Conservation (phyloP, 768 basidiomycete species). For the Lactarius hengduanensis region DNA sequence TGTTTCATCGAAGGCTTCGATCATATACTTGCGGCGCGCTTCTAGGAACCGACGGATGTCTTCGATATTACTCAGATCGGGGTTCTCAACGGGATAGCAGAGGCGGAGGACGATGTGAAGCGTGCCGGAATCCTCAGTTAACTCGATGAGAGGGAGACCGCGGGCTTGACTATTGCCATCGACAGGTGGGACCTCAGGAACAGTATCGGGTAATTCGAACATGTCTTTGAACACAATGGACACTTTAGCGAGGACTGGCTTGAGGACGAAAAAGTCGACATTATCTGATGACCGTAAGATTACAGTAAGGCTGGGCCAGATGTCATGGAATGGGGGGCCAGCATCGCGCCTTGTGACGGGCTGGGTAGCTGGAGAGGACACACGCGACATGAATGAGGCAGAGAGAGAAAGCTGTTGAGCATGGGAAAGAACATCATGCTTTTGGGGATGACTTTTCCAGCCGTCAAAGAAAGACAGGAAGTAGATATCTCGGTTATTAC, state of each 20-base stretch:
- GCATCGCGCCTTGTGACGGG: conserved; percentile 10
- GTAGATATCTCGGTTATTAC: neutral
- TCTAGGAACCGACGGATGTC: conserved; percentile 24
- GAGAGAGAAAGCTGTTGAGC: neutral
- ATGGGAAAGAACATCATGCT: neutral
- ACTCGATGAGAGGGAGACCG: conserved; percentile 15
- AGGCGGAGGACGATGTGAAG: conserved; percentile 22
- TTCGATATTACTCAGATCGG: conserved; percentile 18
- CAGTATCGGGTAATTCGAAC: conserved; percentile 20
- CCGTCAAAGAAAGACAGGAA: neutral
- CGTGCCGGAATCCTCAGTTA: conserved; percentile 19
- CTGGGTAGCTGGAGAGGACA: conserved; percentile 6
- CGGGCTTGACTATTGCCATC: conserved; percentile 2
- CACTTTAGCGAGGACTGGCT: conserved; percentile 21
- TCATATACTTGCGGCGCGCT: conserved; percentile 25
- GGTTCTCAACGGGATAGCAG: conserved; percentile 25
- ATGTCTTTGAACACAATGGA: conserved; percentile 25
- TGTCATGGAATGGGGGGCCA: conserved; percentile 23
- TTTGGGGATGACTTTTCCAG: neutral
- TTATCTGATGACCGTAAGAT: conserved; percentile 26
- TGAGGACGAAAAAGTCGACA: conserved; percentile 26
- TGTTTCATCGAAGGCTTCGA: conserved; percentile 20
- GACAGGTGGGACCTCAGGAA: neutral
- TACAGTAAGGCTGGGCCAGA: conserved; percentile 17
- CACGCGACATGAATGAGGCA: conserved; percentile 6